Evolutionary conservation across 2,329 filamentous ascomycete species (phyloP).

Genomic region (Helotiales sp.): DNA sequence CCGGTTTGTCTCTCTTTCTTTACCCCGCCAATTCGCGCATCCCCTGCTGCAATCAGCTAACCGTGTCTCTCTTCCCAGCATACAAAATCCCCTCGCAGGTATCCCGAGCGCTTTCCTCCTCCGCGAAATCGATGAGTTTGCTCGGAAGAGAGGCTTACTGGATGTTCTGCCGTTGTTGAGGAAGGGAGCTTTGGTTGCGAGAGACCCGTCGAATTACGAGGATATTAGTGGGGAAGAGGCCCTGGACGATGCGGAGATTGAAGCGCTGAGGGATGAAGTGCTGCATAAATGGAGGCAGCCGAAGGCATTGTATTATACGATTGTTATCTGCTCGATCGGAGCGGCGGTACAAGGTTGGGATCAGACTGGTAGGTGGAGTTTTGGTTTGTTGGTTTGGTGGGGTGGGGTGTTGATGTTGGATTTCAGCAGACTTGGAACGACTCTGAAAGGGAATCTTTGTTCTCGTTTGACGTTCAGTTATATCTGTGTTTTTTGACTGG

Average conservation of each 20-base stretch:
- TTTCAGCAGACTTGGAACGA: neutral
- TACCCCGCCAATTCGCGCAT: neutral
- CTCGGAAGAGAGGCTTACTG: slow-evolving; percentile 60
- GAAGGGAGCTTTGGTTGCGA: slow-evolving; percentile 76
- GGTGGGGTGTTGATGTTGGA: neutral
- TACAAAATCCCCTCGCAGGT: slow-evolving; percentile 61
- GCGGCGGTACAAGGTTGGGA: slow-evolving; percentile 66
- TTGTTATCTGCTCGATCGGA: slow-evolving; percentile 70
- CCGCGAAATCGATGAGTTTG: slow-evolving; percentile 63
- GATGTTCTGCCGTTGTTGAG: slow-evolving; percentile 63
- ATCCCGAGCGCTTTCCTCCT: slow-evolving; percentile 57
- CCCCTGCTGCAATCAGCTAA: slow-evolving; percentile 10
- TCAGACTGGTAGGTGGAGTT: slow-evolving; percentile 39
- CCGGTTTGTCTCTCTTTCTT: slow-evolving; percentile 27
- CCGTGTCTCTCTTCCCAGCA: slow-evolving; percentile 44
- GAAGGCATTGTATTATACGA: slow-evolving; percentile 66
- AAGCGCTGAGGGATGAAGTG: slow-evolving; percentile 66
- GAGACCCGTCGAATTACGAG: slow-evolving; percentile 69
- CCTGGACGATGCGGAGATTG: slow-evolving; percentile 64
- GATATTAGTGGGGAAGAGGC: slow-evolving; percentile 60
- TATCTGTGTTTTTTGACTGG: neutral
- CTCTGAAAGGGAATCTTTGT: neutral
- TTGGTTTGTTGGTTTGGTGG: neutral
- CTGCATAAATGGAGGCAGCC: slow-evolving; percentile 73
- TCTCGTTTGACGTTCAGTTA: neutral